Conservation (phyloP, 2,329 filamentous ascomycete genomes). For the Colletotrichum acutatum region DNA sequence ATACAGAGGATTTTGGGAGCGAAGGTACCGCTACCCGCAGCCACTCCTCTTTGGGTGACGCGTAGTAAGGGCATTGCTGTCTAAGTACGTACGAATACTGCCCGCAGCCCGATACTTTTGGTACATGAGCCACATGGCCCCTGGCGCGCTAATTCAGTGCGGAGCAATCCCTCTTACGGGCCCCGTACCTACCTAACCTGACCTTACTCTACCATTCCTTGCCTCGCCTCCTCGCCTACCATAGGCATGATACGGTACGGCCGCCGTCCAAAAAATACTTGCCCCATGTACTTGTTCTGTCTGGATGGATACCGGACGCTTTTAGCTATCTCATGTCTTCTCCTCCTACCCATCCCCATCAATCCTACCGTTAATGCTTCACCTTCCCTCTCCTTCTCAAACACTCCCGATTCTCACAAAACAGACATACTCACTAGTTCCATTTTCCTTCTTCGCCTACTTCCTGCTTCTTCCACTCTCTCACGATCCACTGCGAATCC, state of each 20-base stretch:
- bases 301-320: conserved; percentile 3
- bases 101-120: background rate
- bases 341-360: conserved; percentile 27
- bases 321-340: conserved; percentile 32
- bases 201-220: conserved; percentile 13
- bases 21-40: conserved; percentile 6
- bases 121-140: background rate
- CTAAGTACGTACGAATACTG: background rate
- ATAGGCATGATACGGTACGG: conserved; percentile 5
- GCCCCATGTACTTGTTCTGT: background rate
- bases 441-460: conserved; percentile 1
- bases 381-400: conserved; percentile 17
- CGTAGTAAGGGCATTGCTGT: background rate
- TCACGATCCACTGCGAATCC: background rate
- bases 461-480: background rate
- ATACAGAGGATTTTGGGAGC: background rate
- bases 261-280: conserved; percentile 9
- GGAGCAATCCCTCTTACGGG: conserved; percentile 6
- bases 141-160: background rate
- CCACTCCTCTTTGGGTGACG: background rate
- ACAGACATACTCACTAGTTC: background rate
- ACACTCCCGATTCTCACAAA: conserved; percentile 9
- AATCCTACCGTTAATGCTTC: conserved; percentile 28
- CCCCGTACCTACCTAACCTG: conserved; percentile 9
- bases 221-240: background rate